Evolutionary conservation across 2,329 filamentous ascomycete species (phyloP).

Genomic region (Arachnopeziza araneosa): DNA sequence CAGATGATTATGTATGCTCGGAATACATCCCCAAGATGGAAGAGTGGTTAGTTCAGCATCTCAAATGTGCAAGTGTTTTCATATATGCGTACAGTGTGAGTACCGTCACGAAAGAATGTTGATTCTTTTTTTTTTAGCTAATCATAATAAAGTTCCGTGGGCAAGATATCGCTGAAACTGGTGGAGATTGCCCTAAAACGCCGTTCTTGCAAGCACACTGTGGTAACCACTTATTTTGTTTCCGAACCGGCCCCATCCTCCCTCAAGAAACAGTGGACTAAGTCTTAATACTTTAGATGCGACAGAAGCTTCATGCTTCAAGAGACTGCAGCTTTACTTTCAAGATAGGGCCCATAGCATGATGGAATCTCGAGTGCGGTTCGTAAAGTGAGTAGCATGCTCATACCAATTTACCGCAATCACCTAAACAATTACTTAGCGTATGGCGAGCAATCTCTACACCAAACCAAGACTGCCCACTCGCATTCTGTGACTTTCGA

Average conservation of each 20-base stretch:
- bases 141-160: too few relatives aligned
- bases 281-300: not conserved
- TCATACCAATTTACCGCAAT: too few relatives aligned
- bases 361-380: not conserved
- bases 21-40: constrained; percentile 2
- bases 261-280: not conserved
- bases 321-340: constrained; percentile 2
- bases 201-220: too few relatives aligned
- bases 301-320: constrained; percentile 1
- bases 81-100: constrained; percentile 6
- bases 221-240: too few relatives aligned
- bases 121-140: not conserved
- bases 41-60: not conserved
- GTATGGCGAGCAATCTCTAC: constrained; percentile 1
- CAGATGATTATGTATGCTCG: not conserved
- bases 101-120: not conserved
- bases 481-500: constrained; percentile 5
- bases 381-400: too few relatives aligned
- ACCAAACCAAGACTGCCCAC: constrained; percentile 4
- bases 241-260: too few relatives aligned
- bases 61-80: constrained; percentile 1
- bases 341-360: not conserved
- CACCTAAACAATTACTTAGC: not conserved
- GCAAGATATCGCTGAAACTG: too few relatives aligned
- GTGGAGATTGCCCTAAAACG: too few relatives aligned